phyloP scores from a whole-genome alignment of 441 rosid genomes.

The Croton setiger region DNA sequence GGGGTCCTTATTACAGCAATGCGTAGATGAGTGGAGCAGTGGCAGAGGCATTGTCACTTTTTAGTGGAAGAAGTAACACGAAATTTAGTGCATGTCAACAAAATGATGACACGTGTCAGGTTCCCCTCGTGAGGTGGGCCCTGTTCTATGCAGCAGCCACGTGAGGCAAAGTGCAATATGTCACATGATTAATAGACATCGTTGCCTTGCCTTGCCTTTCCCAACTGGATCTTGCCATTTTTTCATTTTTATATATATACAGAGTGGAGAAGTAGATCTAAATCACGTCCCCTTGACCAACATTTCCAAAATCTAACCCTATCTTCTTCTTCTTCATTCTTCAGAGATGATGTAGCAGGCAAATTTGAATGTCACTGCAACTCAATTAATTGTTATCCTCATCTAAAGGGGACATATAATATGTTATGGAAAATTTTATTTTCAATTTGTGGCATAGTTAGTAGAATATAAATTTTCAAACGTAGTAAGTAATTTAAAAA shows the following conservation, averaged over 20 bases:
- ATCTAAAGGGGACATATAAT: neutral
- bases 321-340: neutral
- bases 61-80: slow-evolving; percentile 26
- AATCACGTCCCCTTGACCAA: slow-evolving; percentile 26
- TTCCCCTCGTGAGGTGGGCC: slow-evolving; percentile 28
- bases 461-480: no score
- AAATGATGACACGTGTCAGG: slow-evolving; percentile 32
- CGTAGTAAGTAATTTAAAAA: no score
- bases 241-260: no score
- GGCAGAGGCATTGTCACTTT: slow-evolving; percentile 6
- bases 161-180: slow-evolving; percentile 30
- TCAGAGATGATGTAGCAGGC: no score
- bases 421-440: no score
- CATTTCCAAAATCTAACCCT: slow-evolving; percentile 4
- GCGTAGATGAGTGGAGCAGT: no score
- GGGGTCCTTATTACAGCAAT: no score
- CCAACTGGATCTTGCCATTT: slow-evolving; percentile 30
- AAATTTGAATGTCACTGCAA: neutral
- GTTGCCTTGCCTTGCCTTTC: neutral
- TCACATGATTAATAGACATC: slow-evolving; percentile 32
- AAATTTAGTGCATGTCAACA: slow-evolving; percentile 14
- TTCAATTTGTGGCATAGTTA: no score
- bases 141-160: slow-evolving; percentile 35
- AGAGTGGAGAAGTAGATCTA: no score
- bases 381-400: neutral